Conservation (phyloP, 2,329 filamentous ascomycete species). For the Neocatenulostroma microsporum region DNA sequence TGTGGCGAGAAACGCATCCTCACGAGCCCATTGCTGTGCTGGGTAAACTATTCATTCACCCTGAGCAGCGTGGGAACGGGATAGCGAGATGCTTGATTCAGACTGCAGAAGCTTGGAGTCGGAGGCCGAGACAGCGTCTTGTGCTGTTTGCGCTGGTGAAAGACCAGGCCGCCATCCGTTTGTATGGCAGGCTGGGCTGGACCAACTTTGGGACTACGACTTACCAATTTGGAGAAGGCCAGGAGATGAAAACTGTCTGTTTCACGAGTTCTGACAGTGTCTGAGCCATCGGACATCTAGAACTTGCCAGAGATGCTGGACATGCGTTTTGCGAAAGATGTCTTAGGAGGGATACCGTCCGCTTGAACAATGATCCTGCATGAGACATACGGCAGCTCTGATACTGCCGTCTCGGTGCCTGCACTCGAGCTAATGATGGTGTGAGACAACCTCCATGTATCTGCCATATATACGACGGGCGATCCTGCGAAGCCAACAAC, state of each 20-base stretch:
- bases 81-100: constrained; percentile 15
- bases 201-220: constrained; percentile 6
- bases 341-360: not conserved
- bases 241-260: constrained; percentile 15
- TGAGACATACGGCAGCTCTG: not conserved
- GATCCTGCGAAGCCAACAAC: no score
- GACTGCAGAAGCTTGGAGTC: constrained; percentile 10
- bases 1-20: constrained; percentile 11
- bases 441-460: no score
- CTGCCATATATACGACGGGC: no score
- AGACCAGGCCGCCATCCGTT: constrained; percentile 16
- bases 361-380: not conserved
- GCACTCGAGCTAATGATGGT: no score
- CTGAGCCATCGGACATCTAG: not conserved
- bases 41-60: constrained; percentile 21
- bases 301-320: not conserved
- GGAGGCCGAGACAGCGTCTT: constrained; percentile 8
- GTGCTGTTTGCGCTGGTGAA: constrained; percentile 21
- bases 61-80: constrained; percentile 13
- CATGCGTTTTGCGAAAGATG: not conserved
- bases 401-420: no score
- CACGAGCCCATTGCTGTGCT: constrained; percentile 16
- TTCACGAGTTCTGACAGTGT: constrained; percentile 10
- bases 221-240: constrained; percentile 10
- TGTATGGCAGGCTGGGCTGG: constrained; percentile 22